Evolutionary conservation across 208 protist species (phyloP), one percentile per base, ranked within the genome.

Genomic region (Trypanosoma lewisi): DNA sequence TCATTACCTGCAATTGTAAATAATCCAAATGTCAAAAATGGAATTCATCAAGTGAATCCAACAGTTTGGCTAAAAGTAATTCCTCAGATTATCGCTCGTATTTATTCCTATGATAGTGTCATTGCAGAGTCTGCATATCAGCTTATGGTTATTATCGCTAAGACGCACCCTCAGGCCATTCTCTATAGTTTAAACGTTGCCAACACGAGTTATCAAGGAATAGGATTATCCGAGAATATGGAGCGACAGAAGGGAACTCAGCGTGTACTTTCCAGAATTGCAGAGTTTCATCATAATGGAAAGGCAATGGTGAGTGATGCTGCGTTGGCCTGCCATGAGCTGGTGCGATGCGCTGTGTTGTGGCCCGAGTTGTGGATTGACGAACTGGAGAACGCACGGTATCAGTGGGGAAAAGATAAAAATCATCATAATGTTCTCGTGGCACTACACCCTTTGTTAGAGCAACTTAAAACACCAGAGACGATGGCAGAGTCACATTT

Each of bases 51-150:
- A 8, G 89, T 99, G 1, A 87, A 74, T 27, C 89, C 99, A 30
- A 97, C 98, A 36, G 99, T 98, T 36, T 99, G 99, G 99, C 87
- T 99, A 4, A 95, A 98, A 68, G 98, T 99, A n/a, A 97, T 99
- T 41, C 99, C 98, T n/a, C 98, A 99, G 83, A 95, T 99, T 30
- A 99, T 99, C 67, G 98, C 98, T 23, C 91, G 98, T 30, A 95
- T 99, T 51, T 92, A 99, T 72, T 96, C 95, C 19, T 85, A 76
- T 30, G 69, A 96, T 23, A n/a, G 69, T 0, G 64, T 75, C 6
- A 90, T 99, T 25, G 77, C 91, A 0, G 85, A 95, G 57, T 87
- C 97, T 14, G 90, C 99, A 27, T 88, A 98, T 58, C 69, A 95
- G 23, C 76, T 99, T 4, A 80, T 99, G 11, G 67, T 76, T 36